phyloP scores from a whole-genome alignment of 306 rosid species.

The Canavalia gladiata region DNA sequence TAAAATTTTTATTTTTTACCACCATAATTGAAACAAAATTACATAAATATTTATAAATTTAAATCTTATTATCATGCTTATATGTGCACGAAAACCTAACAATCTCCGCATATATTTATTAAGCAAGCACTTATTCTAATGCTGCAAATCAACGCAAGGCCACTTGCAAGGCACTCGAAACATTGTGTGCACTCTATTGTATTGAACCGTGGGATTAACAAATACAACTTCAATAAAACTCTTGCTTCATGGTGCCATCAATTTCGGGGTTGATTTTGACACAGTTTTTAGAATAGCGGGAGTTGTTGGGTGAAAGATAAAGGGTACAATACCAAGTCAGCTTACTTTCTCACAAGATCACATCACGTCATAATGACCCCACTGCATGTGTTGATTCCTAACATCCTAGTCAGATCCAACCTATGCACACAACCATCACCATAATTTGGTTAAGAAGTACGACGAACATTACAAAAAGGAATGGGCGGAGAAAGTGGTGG shows the following conservation, averaged over 20 bases:
- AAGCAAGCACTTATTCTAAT: not conserved
- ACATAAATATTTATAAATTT: too few species aligned
- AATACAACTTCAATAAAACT: slow-evolving; percentile 38
- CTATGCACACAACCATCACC: slow-evolving; percentile 34
- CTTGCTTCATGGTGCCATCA: slow-evolving; percentile 4
- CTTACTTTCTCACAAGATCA: slow-evolving; percentile 44
- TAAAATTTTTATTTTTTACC: too few species aligned
- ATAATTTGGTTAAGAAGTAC: slow-evolving; percentile 36
- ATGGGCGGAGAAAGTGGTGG: slow-evolving; percentile 40
- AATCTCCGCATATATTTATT: too few species aligned
- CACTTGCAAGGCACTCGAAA: slow-evolving; percentile 39
- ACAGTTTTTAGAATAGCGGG: slow-evolving; percentile 27
- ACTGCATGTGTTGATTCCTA: slow-evolving; percentile 53
- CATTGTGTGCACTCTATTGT: slow-evolving; percentile 1
- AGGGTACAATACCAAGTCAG: slow-evolving; percentile 37
- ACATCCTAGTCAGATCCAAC: slow-evolving; percentile 77
- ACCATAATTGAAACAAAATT: too few species aligned
- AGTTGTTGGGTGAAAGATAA: slow-evolving; percentile 48
- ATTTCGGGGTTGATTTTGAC: slow-evolving; percentile 36
- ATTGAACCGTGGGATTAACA: slow-evolving; percentile 34
- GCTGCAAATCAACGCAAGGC: slow-evolving; percentile 33
- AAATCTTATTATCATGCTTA: too few species aligned
- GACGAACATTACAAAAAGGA: slow-evolving; percentile 44
- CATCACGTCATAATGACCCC: slow-evolving; percentile 47
- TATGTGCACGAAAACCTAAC: too few species aligned